phyloP scores from a whole-genome alignment of 1,284 basidiomycete genomes.

The Ganoderma sp. region DNA sequence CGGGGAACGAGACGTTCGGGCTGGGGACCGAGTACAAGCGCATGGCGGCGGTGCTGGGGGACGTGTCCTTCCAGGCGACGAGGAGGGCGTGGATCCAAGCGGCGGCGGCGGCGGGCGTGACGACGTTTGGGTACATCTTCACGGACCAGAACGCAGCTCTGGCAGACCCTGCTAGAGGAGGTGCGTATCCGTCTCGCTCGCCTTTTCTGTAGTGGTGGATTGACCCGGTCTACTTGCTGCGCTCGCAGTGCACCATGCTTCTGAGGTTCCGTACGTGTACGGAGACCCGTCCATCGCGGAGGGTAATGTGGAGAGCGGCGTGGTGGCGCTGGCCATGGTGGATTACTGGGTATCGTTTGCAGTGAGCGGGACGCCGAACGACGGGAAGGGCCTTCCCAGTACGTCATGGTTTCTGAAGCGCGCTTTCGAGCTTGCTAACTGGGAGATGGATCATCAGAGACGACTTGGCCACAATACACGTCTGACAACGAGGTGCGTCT shows the following conservation, averaged over 20 bases:
- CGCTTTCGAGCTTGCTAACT: too few species aligned
- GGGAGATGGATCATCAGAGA: too few species aligned
- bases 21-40: constrained; percentile 46
- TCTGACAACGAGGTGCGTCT: too few species aligned
- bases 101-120: neutral
- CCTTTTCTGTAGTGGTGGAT: too few species aligned
- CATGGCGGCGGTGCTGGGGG: constrained; percentile 50
- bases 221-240: neutral
- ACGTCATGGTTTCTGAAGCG: constrained; percentile 21
- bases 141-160: constrained; percentile 46
- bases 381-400: constrained; percentile 38
- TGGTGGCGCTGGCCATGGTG: constrained; percentile 49
- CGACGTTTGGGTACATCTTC: constrained; percentile 41
- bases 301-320: constrained; percentile 35
- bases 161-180: neutral
- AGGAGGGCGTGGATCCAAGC: constrained; percentile 39
- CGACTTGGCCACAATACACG: too few species aligned
- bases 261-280: constrained; percentile 51
- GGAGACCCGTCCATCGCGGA: constrained; percentile 33
- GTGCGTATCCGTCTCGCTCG: neutral
- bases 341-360: constrained; percentile 63
- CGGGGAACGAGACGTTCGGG: constrained; percentile 43
- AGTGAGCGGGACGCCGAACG: constrained; percentile 41
- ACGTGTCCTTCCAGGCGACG: constrained; percentile 49
- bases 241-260: constrained; percentile 45